These are phyloP conservation scores for Melanogaster broomeanus DNA, from an alignment of 768 basidiomycete species.

Conservation along the genomic window DNA sequence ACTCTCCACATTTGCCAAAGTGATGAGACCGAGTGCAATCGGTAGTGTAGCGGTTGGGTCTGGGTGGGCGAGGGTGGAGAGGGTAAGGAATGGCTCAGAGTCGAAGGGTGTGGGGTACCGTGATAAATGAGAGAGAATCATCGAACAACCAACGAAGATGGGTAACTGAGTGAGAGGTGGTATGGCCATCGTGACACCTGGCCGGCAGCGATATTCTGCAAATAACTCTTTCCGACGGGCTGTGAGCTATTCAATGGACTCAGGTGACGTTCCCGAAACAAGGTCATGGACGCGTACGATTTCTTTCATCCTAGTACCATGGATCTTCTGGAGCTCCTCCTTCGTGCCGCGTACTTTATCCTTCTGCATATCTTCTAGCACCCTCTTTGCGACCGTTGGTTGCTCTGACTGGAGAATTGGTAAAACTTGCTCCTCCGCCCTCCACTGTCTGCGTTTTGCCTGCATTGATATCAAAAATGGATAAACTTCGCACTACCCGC, in stretches of 20 bases:
- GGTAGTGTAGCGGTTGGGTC: slow-evolving; percentile 74
- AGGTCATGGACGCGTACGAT: slow-evolving; percentile 38
- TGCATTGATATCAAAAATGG: slow-evolving; percentile 32
- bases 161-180: slow-evolving; percentile 72
- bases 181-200: slow-evolving; percentile 55
- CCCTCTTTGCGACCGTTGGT: slow-evolving; percentile 36
- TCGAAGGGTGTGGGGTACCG: slow-evolving; percentile 66
- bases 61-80: slow-evolving; percentile 67
- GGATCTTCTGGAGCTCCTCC: slow-evolving; percentile 48
- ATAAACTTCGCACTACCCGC: slow-evolving; percentile 4
- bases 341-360: slow-evolving; percentile 57
- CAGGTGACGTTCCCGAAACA: not conserved
- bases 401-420: slow-evolving; percentile 56
- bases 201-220: slow-evolving; percentile 56
- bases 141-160: slow-evolving; percentile 66
- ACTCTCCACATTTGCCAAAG: slow-evolving; percentile 79
- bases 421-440: slow-evolving; percentile 59
- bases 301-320: slow-evolving; percentile 47
- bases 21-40: slow-evolving; percentile 69
- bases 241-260: slow-evolving; percentile 43
- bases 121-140: slow-evolving; percentile 56
- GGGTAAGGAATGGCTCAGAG: slow-evolving; percentile 74
- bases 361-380: slow-evolving; percentile 52
- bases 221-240: slow-evolving; percentile 61
- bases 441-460: slow-evolving; percentile 62